Evolutionary conservation across 805 yeast genomes (phyloP), one percentile per base, ranked within the genome.

Genomic region (Cephaloascus fragrans): DNA sequence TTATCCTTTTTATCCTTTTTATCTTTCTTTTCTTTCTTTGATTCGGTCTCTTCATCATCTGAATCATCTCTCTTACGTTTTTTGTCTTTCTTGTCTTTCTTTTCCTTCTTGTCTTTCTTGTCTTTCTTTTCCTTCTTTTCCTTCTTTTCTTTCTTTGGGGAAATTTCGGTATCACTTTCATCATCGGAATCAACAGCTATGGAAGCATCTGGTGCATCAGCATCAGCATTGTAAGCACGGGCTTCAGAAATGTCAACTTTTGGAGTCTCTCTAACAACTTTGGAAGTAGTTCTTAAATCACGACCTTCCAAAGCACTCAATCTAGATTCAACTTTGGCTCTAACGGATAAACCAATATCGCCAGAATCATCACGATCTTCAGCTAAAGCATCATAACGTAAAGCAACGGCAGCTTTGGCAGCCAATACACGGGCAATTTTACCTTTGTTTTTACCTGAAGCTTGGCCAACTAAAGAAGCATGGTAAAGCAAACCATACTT

Each of bases 371-470:
- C 95, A 65, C 97, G 80, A 54, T 93, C 97, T 71, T 93, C 98
- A 47, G 97, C 83, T 45, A 93, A 72, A 26, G 97, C 95, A 69
- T 93, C 98, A 62, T 84, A 90, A 77, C 98, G 87, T 38, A 96
- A 87, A 44, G 98, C 98, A 69, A 93, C 90, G 33, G 98, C 83
- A 77, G 97, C 90, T 70, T 93, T 93, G 83, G 93, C 93, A 49
- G 98, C 98, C 67, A 93, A 73, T 69, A 89, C 93, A 71, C 98
- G 83, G 37, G 98, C 90, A 51, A 93, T 93, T 76, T 97, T 83
- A 67, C 98, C 98, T 80, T 93, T 93, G 74, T 93, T 93, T 73
- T 93, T 93, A 49, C 94, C 81, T 46, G 88, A 72, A 44, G 98
- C 98, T 64, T 78, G 83, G 52, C 96, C 95, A 55, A 88, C 87